Percentiles rank a stretch among this genome's conserved stretches.
phyloP scores from a whole-genome alignment of 116 monocot genomes.

The Papilionanthe hybrid region DNA sequence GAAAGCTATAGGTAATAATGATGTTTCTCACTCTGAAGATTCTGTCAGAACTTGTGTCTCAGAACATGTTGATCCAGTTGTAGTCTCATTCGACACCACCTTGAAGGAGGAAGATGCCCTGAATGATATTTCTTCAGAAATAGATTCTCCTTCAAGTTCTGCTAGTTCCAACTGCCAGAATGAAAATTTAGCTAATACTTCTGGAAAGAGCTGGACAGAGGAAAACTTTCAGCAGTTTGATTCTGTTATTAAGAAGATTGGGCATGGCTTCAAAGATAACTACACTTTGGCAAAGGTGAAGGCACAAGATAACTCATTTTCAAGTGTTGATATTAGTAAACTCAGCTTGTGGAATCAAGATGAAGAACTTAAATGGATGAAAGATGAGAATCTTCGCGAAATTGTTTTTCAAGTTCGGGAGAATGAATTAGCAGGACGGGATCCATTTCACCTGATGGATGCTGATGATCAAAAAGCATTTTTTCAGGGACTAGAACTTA shows the following conservation, averaged over 20 bases:
- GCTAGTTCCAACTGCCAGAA: not conserved
- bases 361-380: slow-evolving; percentile 85
- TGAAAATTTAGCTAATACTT: slow-evolving; percentile 4
- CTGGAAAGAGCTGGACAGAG: slow-evolving; percentile 44
- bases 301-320: slow-evolving; percentile 23
- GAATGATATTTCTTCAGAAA: slow-evolving; percentile 3
- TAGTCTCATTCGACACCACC: not conserved
- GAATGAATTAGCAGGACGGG: slow-evolving; percentile 65
- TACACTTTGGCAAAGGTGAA: slow-evolving; percentile 66
- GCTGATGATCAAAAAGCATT: slow-evolving; percentile 47
- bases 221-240: slow-evolving; percentile 57
- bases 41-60: not conserved
- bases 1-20: not conserved
- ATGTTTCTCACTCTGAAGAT: not conserved
- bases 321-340: slow-evolving; percentile 36
- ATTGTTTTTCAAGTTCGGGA: slow-evolving; percentile 77
- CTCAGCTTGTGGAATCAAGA: slow-evolving; percentile 27
- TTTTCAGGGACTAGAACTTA: slow-evolving; percentile 60
- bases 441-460: slow-evolving; percentile 72
- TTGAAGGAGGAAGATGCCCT: not conserved
- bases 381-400: slow-evolving; percentile 61
- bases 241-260: slow-evolving; percentile 47
- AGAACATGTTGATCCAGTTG: not conserved
- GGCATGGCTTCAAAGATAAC: slow-evolving; percentile 56
- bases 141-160: slow-evolving; percentile 6